These are phyloP conservation scores for Polyplosphaeria fusca DNA, from an alignment of 495 filamentous ascomycete species.

Conservation along the genomic window DNA sequence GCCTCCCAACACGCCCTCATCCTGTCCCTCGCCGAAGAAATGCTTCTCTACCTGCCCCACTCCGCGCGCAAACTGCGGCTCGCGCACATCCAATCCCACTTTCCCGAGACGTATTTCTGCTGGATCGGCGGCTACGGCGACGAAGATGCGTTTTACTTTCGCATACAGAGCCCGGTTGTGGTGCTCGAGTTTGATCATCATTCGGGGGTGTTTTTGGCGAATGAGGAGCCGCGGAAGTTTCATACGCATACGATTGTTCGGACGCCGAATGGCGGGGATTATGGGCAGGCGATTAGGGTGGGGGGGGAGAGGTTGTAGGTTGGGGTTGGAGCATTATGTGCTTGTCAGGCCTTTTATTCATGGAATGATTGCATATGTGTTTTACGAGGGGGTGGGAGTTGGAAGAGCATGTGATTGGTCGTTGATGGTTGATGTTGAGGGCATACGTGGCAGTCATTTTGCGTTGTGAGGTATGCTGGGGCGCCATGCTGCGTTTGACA, in stretches of 20 bases:
- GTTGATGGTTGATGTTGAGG: too few relatives aligned
- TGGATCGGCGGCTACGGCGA: slow-evolving; percentile 71
- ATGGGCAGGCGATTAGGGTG: slow-evolving; percentile 56
- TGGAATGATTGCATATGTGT: too few relatives aligned
- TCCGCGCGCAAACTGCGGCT: slow-evolving; percentile 51
- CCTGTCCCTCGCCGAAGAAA: slow-evolving; percentile 55
- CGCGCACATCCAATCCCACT: slow-evolving; percentile 49
- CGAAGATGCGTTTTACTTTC: slow-evolving; percentile 70
- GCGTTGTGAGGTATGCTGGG: too few relatives aligned
- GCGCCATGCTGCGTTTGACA: too few relatives aligned
- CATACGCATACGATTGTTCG: slow-evolving; percentile 71
- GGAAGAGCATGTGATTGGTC: too few relatives aligned
- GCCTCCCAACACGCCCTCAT: slow-evolving; percentile 52
- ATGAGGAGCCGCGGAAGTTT: slow-evolving; percentile 68
- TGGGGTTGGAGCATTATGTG: too few relatives aligned
- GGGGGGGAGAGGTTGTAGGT: slow-evolving; percentile 22
- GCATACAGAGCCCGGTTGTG: slow-evolving; percentile 70
- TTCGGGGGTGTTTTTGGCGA: slow-evolving; percentile 72
- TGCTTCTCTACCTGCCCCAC: slow-evolving; percentile 61
- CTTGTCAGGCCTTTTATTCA: too few relatives aligned
- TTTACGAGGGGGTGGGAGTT: too few relatives aligned
- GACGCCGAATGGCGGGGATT: slow-evolving; percentile 71
- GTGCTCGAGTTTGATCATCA: slow-evolving; percentile 78
- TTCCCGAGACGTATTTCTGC: slow-evolving; percentile 67
- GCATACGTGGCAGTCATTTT: too few relatives aligned